These are phyloP conservation scores for Lentinula raphanica DNA, from an alignment of 768 basidiomycete species.

Conservation along the genomic window DNA sequence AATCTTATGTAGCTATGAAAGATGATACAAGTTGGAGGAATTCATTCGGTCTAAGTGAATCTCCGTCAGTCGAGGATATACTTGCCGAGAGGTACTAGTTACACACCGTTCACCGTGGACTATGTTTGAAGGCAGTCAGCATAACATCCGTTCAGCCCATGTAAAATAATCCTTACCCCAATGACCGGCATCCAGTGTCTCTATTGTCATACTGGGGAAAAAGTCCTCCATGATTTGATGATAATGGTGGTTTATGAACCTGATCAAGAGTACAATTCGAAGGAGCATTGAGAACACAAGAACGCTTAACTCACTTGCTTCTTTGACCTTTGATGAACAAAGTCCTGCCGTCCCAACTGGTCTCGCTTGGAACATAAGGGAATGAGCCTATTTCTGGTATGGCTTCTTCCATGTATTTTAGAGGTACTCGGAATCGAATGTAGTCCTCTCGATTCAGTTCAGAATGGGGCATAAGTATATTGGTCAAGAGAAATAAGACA, in stretches of 20 bases:
- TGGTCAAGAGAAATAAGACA: slow-evolving; percentile 84
- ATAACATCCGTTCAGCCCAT: not conserved
- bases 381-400: slow-evolving; percentile 75
- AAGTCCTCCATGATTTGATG: slow-evolving; percentile 54
- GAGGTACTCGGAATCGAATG: slow-evolving; percentile 69
- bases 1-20: not conserved
- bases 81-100: not conserved
- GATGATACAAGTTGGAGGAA: slow-evolving; percentile 29
- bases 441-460: slow-evolving; percentile 18
- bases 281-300: too few species aligned
- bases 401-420: slow-evolving; percentile 55
- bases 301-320: slow-evolving; percentile 51
- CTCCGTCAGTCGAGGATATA: not conserved
- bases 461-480: slow-evolving; percentile 44
- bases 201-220: slow-evolving; percentile 66
- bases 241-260: slow-evolving; percentile 75
- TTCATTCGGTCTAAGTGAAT: slow-evolving; percentile 37
- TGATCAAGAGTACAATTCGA: slow-evolving; percentile 20
- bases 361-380: slow-evolving; percentile 58
- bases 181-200: slow-evolving; percentile 71
- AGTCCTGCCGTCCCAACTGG: slow-evolving; percentile 51
- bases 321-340: slow-evolving; percentile 76
- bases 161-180: slow-evolving; percentile 58
- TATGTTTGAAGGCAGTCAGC: slow-evolving; percentile 18
- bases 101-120: not conserved